Conservation (phyloP, 169 alveolate species). For the Plasmodium reichenowi region DNA sequence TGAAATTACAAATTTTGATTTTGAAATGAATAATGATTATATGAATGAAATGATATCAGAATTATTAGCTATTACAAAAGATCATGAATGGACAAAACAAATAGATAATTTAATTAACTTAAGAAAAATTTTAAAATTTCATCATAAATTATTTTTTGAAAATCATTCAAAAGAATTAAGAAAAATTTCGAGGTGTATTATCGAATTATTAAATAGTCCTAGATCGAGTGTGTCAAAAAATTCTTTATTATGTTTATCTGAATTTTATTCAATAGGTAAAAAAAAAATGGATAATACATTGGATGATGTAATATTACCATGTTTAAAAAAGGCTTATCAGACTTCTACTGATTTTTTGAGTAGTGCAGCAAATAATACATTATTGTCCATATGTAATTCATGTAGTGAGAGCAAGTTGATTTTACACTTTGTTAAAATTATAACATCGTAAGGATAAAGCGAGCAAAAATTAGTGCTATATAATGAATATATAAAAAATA, state of each 20-base stretch:
- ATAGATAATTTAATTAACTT: constrained; percentile 69
- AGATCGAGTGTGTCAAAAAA: constrained; percentile 72
- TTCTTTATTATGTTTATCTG: constrained; percentile 70
- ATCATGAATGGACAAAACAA: constrained; percentile 75
- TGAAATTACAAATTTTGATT: constrained; percentile 47
- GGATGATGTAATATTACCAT: constrained; percentile 64
- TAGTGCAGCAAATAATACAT: constrained; percentile 70
- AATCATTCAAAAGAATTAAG: constrained; percentile 44
- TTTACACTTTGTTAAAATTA: constrained; percentile 45
- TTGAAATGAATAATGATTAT: constrained; percentile 31
- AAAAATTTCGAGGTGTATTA: constrained; percentile 42
- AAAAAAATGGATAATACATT: constrained; percentile 67
- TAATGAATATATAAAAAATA: background rate
- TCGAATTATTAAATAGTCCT: constrained; percentile 72
- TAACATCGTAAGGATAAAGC: constrained; percentile 47
- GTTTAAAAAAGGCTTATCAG: constrained; percentile 74
- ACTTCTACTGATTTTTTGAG: constrained; percentile 70
- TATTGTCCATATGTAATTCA: constrained; percentile 59
- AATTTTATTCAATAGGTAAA: constrained; percentile 63
- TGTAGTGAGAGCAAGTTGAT: constrained; percentile 73
- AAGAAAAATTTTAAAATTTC: constrained; percentile 60
- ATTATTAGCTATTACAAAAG: constrained; percentile 32
- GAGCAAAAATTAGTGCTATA: background rate
- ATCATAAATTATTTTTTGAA: constrained; percentile 60
- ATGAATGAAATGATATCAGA: constrained; percentile 43